Base-by-base conservation (phyloP, 305 asterid genomes). In the Solanum aculeatissimum region DNA sequence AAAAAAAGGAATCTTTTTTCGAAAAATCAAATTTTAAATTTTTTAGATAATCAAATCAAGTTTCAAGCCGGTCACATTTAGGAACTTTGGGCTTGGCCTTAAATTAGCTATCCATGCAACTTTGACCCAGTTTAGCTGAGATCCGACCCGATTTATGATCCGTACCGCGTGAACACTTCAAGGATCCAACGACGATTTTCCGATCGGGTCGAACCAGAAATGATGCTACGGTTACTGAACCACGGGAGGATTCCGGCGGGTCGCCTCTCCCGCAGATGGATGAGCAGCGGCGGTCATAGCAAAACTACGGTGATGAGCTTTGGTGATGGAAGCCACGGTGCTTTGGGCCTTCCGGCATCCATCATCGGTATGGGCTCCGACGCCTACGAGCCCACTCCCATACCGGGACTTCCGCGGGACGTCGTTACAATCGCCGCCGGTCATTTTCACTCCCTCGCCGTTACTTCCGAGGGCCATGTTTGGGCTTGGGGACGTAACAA, bases 401-500 rank as follows among this genome's bases (percentile, higher is more conserved):
- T 96, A 79, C 85, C 90, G 3, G 90, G 88, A 75, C 95, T 97
- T 10, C 99, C 98, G 16, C 83, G 91, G 15, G 92, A 95, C 72
- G 88, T 97, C 81, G 87, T 90, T 90, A 19, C 87, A 86, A 85
- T 97, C 80, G 86, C 98, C 84, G 94, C 97, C 88, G 98, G 99
- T 32, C 98, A 96, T 84, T 95, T 94, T 87, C 98, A 96, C 84
- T 96, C 99, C 83, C 94, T 96, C 47, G 99, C 98, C 85, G 92
- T 93, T 90, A 96, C 98, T 80, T 85, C 92, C 51, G 85, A 88
- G 72, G 99, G 98, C n/a, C 91, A 90, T 10, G 91, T 95, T 80
- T 94, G 97, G 98, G 86, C 97, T 21, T 95, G 98, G 99, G 99
- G 99, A 40, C 98, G 99, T 35, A 94, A 95, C 79, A 19, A 51